Percentiles rank a stretch among this genome's conserved stretches.
Conservation (phyloP, 192 early-diverging fungal genomes). For the Backusella mclennaniae region DNA sequence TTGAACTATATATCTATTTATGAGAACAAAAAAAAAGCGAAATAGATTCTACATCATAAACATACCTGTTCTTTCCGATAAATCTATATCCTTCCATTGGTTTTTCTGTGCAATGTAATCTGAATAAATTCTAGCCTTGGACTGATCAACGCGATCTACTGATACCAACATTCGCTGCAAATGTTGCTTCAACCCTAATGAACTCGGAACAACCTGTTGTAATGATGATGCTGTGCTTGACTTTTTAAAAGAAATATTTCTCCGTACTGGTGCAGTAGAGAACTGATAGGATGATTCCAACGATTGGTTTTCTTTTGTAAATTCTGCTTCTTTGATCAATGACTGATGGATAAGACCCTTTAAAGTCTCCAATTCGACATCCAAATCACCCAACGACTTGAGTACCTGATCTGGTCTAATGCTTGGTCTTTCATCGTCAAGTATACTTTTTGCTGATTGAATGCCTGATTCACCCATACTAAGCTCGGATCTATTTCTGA, state of each 20-base stretch:
- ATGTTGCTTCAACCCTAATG: not conserved
- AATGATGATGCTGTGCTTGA: not conserved
- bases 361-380: not conserved
- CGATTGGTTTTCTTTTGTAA: not conserved
- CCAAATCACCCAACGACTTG: not conserved
- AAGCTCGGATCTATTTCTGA: not conserved
- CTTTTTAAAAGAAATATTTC: not conserved
- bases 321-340: not conserved
- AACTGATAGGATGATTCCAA: not conserved
- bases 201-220: not conserved
- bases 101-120: not conserved
- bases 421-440: not conserved
- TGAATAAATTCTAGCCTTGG: not conserved
- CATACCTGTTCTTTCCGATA: not conserved
- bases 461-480: not conserved
- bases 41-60: not conserved
- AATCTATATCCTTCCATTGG: not conserved
- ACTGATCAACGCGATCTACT: not conserved
- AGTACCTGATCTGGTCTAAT: not conserved
- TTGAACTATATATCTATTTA: not conserved
- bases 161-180: not conserved
- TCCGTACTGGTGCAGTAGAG: not conserved
- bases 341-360: not conserved
- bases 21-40: not conserved
- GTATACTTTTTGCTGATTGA: not conserved